Base-by-base conservation (phyloP, 345 rosid genomes). In the Eucalyptus shirleyi region DNA sequence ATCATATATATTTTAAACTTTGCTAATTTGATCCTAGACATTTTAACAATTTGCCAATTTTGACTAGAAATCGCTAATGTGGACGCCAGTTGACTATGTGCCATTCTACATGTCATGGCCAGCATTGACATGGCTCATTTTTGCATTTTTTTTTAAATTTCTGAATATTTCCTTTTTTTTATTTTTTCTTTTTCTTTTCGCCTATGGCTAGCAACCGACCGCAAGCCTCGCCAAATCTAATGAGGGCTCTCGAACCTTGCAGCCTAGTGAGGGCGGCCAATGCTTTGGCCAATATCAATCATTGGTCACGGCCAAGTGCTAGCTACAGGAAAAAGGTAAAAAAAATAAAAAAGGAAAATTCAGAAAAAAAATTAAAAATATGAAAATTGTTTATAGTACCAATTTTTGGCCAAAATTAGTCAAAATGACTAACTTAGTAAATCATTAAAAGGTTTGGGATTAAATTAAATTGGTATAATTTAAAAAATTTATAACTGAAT, bases 1-100 rank as follows among this genome's bases (percentile, higher is more conserved):
- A 0, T 24, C 62, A 56, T 24, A 56, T 56, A 10, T 3, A 9
- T 56, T 56, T 56, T 56, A 56, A 56, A 24, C 28, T 56, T 56
- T 9, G 14, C 13, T 26, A 24, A 56, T 56, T 56, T 24, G 13
- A 62, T 62, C 34, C 17, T 14, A 62, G 16, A 30, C 18, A 30
- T 30, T 30, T 62, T 30, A 13, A 62, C 18, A 15, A 62, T 26
- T 62, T 62, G 5, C 9, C 34, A 30, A 62, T 30, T 62, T 62
- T 62, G 5, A 8, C 9, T 12, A 14, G 9, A 62, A 30, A 62
- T 62, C 72, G 1, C 9, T 62, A 0, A 62, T 15, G 32, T 30
- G 18, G 9, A 62, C 2, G 5, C 9, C 3, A 12, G 0, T 16
- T 28, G 8, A 7, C 6, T 28, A 0, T 7, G 5, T 14, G 34